phyloP scores from a whole-genome alignment of 2,329 filamentous ascomycete species.

The Byssochlamys sp. region DNA sequence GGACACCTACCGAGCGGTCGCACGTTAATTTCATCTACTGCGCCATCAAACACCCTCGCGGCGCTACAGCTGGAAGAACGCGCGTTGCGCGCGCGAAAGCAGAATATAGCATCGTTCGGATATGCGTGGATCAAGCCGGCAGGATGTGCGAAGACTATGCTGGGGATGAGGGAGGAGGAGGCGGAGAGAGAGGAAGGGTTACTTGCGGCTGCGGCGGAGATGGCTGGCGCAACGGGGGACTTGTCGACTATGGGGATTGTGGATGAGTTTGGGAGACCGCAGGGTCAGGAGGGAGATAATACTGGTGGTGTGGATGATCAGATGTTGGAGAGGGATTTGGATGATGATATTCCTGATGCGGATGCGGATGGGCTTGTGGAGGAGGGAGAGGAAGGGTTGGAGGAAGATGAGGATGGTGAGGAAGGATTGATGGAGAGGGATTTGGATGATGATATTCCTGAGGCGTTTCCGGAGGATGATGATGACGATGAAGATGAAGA shows the following conservation, averaged over 20 bases:
- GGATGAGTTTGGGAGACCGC: conserved; percentile 52
- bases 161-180: conserved; percentile 81
- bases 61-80: conserved; percentile 68
- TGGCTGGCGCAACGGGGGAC: conserved; percentile 61
- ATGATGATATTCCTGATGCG: conserved; percentile 38
- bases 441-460: conserved; percentile 65
- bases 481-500: conserved; percentile 32
- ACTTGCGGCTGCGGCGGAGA: conserved; percentile 62
- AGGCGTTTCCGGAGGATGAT: conserved; percentile 42
- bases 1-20: conserved; percentile 16
- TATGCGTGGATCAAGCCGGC: conserved; percentile 83
- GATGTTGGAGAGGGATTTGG: conserved; percentile 34
- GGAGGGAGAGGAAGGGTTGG: conserved; percentile 38
- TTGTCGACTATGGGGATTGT: conserved; percentile 57
- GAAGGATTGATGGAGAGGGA: conserved; percentile 47
- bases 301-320: conserved; percentile 32
- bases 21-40: conserved; percentile 36
- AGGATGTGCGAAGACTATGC: conserved; percentile 76
- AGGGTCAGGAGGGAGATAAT: conserved; percentile 28
- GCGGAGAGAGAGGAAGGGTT: conserved; percentile 80
- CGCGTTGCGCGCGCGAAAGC: conserved; percentile 63
- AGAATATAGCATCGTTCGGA: conserved; percentile 77
- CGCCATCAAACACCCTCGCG: conserved; percentile 54
- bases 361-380: conserved; percentile 31
- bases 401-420: conserved; percentile 47